phyloP scores from a whole-genome alignment of 345 rosid genomes.

The Ceriops tagal region DNA sequence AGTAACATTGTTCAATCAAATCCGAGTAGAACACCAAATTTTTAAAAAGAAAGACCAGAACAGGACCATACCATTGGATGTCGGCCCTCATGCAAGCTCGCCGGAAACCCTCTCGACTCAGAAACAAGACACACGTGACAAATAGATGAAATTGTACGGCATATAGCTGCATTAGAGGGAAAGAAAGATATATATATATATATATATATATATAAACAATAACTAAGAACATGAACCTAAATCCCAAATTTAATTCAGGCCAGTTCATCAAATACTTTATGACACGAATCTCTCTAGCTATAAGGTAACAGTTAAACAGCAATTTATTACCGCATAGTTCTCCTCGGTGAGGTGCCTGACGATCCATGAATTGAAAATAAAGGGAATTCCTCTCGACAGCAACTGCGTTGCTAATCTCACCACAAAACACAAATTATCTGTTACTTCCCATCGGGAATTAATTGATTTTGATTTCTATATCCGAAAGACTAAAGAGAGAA shows the following conservation, averaged over 20 bases:
- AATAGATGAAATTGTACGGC: constrained; percentile 92
- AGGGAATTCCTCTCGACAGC: constrained; percentile 81
- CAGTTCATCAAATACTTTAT: too few species aligned
- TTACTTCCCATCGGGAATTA: background rate
- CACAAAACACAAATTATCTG: background rate
- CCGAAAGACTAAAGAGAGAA: background rate
- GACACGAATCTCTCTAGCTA: background rate
- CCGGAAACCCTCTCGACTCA: constrained; percentile 94
- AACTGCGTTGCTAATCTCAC: constrained; percentile 59
- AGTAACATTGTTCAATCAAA: background rate
- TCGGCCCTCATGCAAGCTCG: constrained; percentile 89
- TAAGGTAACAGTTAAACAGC: background rate
- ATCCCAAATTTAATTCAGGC: background rate
- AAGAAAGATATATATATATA: background rate
- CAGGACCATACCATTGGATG: constrained; percentile 45
- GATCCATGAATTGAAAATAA: constrained; percentile 81
- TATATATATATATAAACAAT: background rate
- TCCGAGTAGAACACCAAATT: too few species aligned
- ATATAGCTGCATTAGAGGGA: constrained; percentile 49
- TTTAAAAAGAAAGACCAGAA: background rate
- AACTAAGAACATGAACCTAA: background rate
- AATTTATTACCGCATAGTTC: constrained; percentile 67
- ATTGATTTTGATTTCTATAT: too few species aligned
- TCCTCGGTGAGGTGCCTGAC: constrained; percentile 67
- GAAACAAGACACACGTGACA: constrained; percentile 81